Conservation (phyloP, 345 rosid species). For the Carallia brachiata region DNA sequence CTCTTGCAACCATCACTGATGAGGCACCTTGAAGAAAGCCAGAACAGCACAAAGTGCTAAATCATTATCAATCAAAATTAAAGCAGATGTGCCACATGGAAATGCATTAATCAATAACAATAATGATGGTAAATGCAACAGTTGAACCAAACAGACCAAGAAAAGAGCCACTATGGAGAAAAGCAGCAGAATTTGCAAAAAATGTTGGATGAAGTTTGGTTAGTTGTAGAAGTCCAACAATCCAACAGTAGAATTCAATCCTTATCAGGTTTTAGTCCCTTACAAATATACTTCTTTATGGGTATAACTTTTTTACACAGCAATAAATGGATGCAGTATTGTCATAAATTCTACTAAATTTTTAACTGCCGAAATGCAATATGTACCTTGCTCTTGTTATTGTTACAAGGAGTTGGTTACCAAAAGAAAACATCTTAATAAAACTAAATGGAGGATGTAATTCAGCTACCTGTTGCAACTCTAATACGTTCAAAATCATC, state of each 20-base stretch:
- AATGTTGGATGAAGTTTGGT: not conserved
- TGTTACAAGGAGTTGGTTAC: too few species aligned
- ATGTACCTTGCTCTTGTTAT: too few species aligned
- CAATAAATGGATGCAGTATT: too few species aligned
- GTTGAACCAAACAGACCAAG: not conserved
- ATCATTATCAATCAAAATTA: not conserved
- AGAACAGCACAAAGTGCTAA: not conserved
- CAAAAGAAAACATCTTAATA: not conserved
- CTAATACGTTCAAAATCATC: constrained; percentile 64
- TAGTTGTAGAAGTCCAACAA: not conserved
- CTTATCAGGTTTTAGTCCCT: too few species aligned
- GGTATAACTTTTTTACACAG: too few species aligned
- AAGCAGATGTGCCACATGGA: not conserved
- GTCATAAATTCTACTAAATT: too few species aligned
- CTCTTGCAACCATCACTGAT: constrained; percentile 92
- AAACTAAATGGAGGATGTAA: constrained; percentile 1
- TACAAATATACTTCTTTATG: too few species aligned
- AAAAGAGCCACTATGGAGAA: constrained; percentile 1
- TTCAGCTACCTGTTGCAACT: constrained; percentile 65
- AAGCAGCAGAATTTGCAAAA: not conserved
- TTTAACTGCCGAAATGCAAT: too few species aligned
- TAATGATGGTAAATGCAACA: constrained; percentile 1
- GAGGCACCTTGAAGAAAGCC: constrained; percentile 58
- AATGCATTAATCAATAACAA: too few species aligned
- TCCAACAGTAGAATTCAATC: too few species aligned